Base-by-base conservation (phyloP, 768 basidiomycete genomes). In the Naganishia friedmannii region DNA sequence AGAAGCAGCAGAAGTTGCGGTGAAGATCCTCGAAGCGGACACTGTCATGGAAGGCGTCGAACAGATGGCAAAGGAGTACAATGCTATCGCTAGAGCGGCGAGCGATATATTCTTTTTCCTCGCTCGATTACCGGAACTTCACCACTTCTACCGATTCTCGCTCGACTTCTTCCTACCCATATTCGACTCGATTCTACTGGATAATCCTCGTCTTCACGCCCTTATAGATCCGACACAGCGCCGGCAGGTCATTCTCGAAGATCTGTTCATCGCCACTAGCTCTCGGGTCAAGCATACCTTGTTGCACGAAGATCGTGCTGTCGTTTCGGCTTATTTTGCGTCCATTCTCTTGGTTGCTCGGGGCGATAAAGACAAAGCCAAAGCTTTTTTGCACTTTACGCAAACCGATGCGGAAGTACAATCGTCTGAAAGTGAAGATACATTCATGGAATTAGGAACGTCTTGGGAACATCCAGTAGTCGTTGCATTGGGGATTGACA, bases 61-160 rank as follows among this genome's bases (percentile, higher is more conserved):
- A 74, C 88, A 91, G 77, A 94, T 98, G 53, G 98, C 95, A 12
- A 86, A 89, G 1, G 93, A 97, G 79, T 99, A 98, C 78, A 84
- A 94, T 15, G 92, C 95, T 10, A 83, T 99, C 57, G 95, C 96
- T 0, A 92, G 93, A 77, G 93, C 93, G 4, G 96, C 94, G 85
- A 95, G 93, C 79, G 88, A 92, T 0, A 88, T 97, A 53, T 99
- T 92, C 87, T 99, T 99, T 83, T 90, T 95, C 70, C 84, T 99
- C 75, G 95, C 98, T 77, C 93, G 97, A 77, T 86, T 98, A 60
- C 90, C 92, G 78, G 85, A 90, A 66, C 87, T 97, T 83, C 92
- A 95, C 77, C 95, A 96, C 82, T 98, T 98, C 84, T 99, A 99
- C 78, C 92, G 97, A 80, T 99, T 99, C 85, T 98, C 96, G 1